Base-by-base conservation (phyloP, 2,329 filamentous ascomycete genomes). In the Stemphylium vesicarium region DNA sequence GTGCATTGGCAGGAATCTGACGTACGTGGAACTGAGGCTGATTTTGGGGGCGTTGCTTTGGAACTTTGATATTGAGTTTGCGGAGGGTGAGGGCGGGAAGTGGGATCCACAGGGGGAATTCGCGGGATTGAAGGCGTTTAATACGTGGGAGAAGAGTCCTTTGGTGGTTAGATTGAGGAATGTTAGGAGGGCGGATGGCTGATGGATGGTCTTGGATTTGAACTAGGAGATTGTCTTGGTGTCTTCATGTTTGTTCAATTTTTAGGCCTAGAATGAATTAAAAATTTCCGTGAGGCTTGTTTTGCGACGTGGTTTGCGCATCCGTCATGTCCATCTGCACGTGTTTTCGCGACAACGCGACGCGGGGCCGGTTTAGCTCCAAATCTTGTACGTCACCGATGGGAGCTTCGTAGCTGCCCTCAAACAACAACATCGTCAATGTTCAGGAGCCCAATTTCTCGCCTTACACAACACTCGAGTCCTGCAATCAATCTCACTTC, bases 21-120 rank as follows among this genome's bases (percentile, higher is more conserved):
- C 74, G 2, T 78, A 78, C 59, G 69, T 73, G 16, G 72, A 74
- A 53, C 44, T 75, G 54, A 53, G 70, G 24, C 42, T 74, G 2
- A 73, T 73, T 35, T 37, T 74, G 3, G 70, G 60, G 1, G 63
- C 64, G n/a, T 48, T 74, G 44, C 39, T 75, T 29, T 74, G 72
- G 71, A 69, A 72, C 33, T 75, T 73, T 42, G 70, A 75, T 59
- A 42, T 74, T 4, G 69, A 70, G 44, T 67, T 71, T 60, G 62
- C 62, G 26, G 72, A 74, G 62, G 63, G 64, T 0, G 42, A 20
- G 18, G 29, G 46, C 1, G 69, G 65, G 37, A 56, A 54, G 22
- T 73, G 68, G 69, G 50, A 71, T 55, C 69, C 69, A 4, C 60
- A 60, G 52, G 56, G 67, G 45, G 63, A 72, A 24, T 69, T 67